Evolutionary conservation across 73 alveolate species (phyloP).

Genomic region (Paramecium octaurelia): DNA sequence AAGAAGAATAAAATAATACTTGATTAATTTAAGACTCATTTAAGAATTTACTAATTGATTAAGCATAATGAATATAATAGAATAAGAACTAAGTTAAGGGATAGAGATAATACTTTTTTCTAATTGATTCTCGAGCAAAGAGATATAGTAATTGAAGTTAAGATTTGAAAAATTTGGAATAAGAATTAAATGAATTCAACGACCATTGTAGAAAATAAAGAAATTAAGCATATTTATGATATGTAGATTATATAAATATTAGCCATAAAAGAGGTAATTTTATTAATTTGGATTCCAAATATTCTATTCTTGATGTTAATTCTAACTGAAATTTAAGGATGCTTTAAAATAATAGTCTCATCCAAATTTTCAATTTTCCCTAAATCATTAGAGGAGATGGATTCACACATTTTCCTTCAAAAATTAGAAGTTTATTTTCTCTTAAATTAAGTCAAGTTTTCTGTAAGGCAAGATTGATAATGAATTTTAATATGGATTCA

Average conservation of each 20-base stretch:
- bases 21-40: neutral
- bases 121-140: neutral
- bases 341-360: neutral
- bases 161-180: neutral
- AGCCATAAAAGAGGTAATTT: neutral
- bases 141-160: neutral
- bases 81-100: neutral
- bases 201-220: slow-evolving; percentile 37
- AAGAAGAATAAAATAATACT: neutral
- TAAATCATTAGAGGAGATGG: neutral
- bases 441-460: neutral
- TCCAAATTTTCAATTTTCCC: neutral
- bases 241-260: too few species aligned
- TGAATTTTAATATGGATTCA: neutral
- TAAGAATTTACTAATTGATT: neutral
- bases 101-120: neutral
- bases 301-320: too few species aligned
- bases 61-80: neutral
- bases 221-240: too few species aligned
- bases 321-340: neutral
- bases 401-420: neutral
- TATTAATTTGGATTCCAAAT: neutral
- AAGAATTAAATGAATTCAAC: slow-evolving; percentile 41
- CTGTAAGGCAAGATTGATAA: neutral
- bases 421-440: too few species aligned